These are phyloP conservation scores for Syzygium grande DNA, from an alignment of 345 rosid species.

Conservation along the genomic window DNA sequence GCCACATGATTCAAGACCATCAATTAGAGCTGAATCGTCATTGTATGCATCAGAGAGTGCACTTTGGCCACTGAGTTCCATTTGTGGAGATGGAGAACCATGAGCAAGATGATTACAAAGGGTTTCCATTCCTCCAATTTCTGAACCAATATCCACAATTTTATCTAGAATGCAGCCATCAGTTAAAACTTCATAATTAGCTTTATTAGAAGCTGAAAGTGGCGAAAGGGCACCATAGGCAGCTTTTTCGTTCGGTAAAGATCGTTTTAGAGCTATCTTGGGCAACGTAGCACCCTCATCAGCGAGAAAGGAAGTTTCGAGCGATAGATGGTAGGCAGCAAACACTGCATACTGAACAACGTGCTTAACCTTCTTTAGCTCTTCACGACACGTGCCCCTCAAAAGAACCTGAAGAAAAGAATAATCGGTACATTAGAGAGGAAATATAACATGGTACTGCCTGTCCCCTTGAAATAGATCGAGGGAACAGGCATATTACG, in stretches of 20 bases:
- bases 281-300: constrained; percentile 99
- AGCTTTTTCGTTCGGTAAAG: constrained; percentile 33
- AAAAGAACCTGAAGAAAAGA: constrained; percentile 55
- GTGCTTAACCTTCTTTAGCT: constrained; percentile 89
- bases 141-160: not conserved
- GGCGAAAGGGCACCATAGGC: constrained; percentile 28
- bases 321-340: constrained; percentile 94
- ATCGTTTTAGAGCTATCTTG: constrained; percentile 31
- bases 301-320: constrained; percentile 96
- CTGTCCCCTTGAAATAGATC: not conserved
- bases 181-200: not conserved
- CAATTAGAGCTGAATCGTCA: constrained; percentile 17
- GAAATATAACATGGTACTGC: not conserved
- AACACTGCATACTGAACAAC: constrained; percentile 87
- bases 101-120: not conserved
- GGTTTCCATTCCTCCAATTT: not conserved
- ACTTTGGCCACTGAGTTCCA: constrained; percentile 27
- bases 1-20: constrained; percentile 15
- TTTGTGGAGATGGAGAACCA: not conserved
- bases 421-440: not conserved
- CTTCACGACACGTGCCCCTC: constrained; percentile 67
- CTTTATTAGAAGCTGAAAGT: constrained; percentile 14
- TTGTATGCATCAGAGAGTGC: constrained; percentile 20
- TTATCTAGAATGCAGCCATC: not conserved
- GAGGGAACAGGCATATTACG: not conserved